Evolutionary conservation across 2,329 filamentous ascomycete genomes (phyloP), one percentile per base, ranked within the genome.

Genomic region (Penicillium glabrum): DNA sequence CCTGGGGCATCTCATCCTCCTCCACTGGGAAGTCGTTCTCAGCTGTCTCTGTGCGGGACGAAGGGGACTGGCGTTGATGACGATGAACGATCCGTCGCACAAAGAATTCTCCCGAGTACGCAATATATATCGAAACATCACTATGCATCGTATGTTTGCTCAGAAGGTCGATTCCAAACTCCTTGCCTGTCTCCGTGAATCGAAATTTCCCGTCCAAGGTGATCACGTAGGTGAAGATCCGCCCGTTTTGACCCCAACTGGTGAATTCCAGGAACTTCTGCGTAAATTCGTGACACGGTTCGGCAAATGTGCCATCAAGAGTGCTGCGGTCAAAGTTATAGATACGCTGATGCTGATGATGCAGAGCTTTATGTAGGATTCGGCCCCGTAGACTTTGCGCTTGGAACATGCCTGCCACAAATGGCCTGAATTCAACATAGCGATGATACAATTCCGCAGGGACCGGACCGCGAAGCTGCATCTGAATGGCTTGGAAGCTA

Each of bases 121-220:
- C 93, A 61, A 97, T 91, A 72, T 96, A 96, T 2, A 90, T 89
- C 35, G 87, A 89, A 1, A 96, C 93, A 72, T 97, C 88, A 62
- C 90, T 93, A 77, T 98, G 93, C 91, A 98, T 96, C 41, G 91
- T 96, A 74, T 98, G 93, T 73, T 98, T 98, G 73, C 88, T 92
- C 67, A 98, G 77, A 73, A 97, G 80, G 75, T 97, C 93, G 67
- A 98, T 91, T 51, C 93, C 91, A 58, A 97, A 97, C 68, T 97
- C 93, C 67, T 95, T 95, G 29, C 93, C 93, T 0, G 93, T 98
- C 74, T 97, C 93, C 1, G 93, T 97, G 75, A 97, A 97, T 46
- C 92, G 88, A 69, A 96, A 84, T 52, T 93, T 82, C 5, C 89
- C 89, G 69, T 98, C 93, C 7, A 97, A 82, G 0, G 91, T 96